Evolutionary conservation across 2,329 filamentous ascomycete genomes (phyloP).

Genomic region (Dactylellina cionopaga): DNA sequence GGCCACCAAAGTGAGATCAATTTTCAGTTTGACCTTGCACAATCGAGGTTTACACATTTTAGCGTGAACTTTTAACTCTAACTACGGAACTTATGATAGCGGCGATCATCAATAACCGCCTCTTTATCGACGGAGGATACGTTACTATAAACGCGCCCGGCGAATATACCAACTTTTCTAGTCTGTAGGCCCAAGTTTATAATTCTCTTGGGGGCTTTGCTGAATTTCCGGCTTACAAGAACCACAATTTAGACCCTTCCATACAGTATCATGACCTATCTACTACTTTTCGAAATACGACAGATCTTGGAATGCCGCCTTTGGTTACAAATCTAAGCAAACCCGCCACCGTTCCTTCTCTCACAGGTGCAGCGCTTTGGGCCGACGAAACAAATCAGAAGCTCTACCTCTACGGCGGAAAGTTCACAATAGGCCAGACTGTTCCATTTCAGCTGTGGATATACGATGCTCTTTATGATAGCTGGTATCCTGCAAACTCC

Average conservation of each 20-base stretch:
- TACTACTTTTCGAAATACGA: slow-evolving; percentile 54
- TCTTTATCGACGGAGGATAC: slow-evolving; percentile 73
- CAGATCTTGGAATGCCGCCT: slow-evolving; percentile 64
- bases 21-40: background rate
- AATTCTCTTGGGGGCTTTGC: background rate
- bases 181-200: slow-evolving; percentile 61
- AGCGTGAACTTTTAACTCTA: background rate
- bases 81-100: slow-evolving; percentile 55
- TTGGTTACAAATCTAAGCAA: slow-evolving; percentile 69
- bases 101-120: slow-evolving; percentile 68
- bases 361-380: slow-evolving; percentile 35
- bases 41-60: background rate
- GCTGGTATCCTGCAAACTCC: slow-evolving; percentile 66
- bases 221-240: background rate
- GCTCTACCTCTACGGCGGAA: slow-evolving; percentile 72
- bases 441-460: slow-evolving; percentile 66
- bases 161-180: slow-evolving; percentile 67
- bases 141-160: slow-evolving; percentile 61
- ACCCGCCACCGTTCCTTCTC: slow-evolving; percentile 56
- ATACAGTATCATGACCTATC: slow-evolving; percentile 70
- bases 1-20: slow-evolving; percentile 65
- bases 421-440: slow-evolving; percentile 63
- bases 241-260: slow-evolving; percentile 63
- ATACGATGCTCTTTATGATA: slow-evolving; percentile 69
- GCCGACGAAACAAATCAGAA: slow-evolving; percentile 71